Base-by-base conservation (phyloP, 148 eudicot genomes). In the Vaccinium darrowii region DNA sequence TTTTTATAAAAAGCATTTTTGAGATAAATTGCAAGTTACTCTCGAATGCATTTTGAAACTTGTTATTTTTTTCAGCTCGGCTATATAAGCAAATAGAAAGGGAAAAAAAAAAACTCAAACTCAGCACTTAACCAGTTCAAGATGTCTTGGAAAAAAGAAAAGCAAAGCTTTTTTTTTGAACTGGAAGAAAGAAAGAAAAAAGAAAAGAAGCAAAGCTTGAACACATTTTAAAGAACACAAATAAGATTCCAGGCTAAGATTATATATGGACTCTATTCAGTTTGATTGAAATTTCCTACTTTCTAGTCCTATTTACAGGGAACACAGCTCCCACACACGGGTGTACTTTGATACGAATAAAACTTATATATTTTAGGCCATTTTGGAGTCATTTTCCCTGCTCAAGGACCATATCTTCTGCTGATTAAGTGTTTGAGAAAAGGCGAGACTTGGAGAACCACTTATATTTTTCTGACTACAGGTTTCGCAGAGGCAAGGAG, bases 401-500 rank as follows among this genome's bases (percentile, higher is more conserved):
- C 33, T 21, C 67, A 60, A 7, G 67, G 67, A 19, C 72, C 72
- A 5, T 65, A n/a, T 65, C 72, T 65, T 65, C 33, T n/a, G 72
- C 72, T 18, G 72, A 23, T 65, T 27, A 65, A 65, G 72, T 65
- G 72, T 23, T 65, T 65, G 72, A 65, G 72, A 65, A 65, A 23
- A 65, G 73, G 39, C 36, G 5, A 25, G 73, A 25, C 73, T 25
- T 75, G 23, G 50, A 39, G 11, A 18, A 43, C 52, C 51, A 75
- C 50, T 75, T 43, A 7, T 16, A 16, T 80, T 57, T 18, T 60
- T 43, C 13, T 58, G 18, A 57, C 36, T 62, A 83, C 93, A 95
- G 98, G 98, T n/a, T 95, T 95, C 73, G 87, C 83, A 8, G 95
- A 95, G 90, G 93, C 94, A 86, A 89, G 98, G 67, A 94, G 85